A percentile compares a stretch with the other conserved stretches of the same genome.
Evolutionary conservation across 139 green algal genomes (phyloP).

Genomic region (Coccomyxa sp.): DNA sequence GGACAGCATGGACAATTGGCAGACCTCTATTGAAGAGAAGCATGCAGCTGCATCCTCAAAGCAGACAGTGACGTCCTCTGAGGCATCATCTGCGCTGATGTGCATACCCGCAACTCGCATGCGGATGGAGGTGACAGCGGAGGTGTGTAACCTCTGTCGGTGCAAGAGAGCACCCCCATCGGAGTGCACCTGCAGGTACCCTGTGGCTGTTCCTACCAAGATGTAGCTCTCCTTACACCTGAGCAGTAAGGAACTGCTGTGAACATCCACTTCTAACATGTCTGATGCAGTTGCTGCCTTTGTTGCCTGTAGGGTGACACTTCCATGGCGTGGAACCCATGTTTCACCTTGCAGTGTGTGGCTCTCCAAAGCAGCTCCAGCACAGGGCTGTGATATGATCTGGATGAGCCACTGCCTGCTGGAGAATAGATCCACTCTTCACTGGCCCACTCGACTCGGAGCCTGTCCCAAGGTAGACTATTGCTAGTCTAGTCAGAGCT

Average conservation of each 20-base stretch:
- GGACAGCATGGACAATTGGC: not conserved
- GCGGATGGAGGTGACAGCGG: not conserved
- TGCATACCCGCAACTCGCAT: constrained; percentile 12
- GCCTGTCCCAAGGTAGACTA: too few relatives aligned
- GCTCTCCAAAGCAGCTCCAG: not conserved
- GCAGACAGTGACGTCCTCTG: constrained; percentile 48
- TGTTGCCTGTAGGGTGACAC: not conserved
- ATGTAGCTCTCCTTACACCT: constrained; percentile 28
- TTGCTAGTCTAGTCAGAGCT: too few relatives aligned
- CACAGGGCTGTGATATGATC: not conserved
- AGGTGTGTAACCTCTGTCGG: constrained; percentile 43
- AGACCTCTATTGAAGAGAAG: constrained; percentile 40
- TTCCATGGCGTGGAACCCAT: not conserved
- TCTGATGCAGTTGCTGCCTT: not conserved
- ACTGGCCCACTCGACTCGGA: too few relatives aligned
- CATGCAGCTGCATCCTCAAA: constrained; percentile 46
- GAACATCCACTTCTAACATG: not conserved
- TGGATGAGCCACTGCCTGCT: not conserved
- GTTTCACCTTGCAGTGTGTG: not conserved
- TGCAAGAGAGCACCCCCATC: constrained; percentile 32
- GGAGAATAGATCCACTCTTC: too few relatives aligned
- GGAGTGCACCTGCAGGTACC: constrained; percentile 56
- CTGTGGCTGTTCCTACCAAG: constrained; percentile 46
- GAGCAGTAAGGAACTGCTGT: not conserved
- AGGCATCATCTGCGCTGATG: constrained; percentile 24